Percentiles rank a stretch among this genome's conserved stretches.
Conservation (phyloP, 148 eudicot genomes). For the Amaranthus palmeri region DNA sequence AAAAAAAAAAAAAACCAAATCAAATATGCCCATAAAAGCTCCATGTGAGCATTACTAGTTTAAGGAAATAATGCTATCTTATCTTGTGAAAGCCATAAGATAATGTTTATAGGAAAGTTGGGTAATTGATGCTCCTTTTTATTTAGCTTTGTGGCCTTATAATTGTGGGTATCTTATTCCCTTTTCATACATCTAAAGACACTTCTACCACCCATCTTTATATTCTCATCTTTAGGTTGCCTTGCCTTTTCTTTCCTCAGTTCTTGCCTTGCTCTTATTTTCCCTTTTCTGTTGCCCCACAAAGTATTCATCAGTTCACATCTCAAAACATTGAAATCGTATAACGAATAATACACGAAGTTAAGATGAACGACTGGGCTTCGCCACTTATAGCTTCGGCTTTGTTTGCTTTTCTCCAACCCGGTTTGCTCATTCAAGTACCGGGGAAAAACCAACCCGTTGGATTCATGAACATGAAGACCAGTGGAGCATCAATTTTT, state of each 20-base stretch:
- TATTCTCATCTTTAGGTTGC: not conserved
- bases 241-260: slow-evolving; percentile 2
- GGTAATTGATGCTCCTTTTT: slow-evolving; percentile 16
- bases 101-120: slow-evolving; percentile 22
- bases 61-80: slow-evolving; percentile 5
- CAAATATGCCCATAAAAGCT: not conserved
- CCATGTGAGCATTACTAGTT: slow-evolving; percentile 12
- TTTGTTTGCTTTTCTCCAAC: slow-evolving; percentile 59
- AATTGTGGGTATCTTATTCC: slow-evolving; percentile 27
- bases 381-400: slow-evolving; percentile 74
- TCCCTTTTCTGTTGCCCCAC: not conserved
- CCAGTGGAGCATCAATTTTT: slow-evolving; percentile 49
- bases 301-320: not conserved
- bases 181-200: not conserved
- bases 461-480: slow-evolving; percentile 80
- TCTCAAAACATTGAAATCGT: not conserved
- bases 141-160: slow-evolving; percentile 15
- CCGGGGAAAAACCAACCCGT: slow-evolving; percentile 61
- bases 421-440: slow-evolving; percentile 66
- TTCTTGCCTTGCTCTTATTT: not conserved
- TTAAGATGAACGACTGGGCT: slow-evolving; percentile 67
- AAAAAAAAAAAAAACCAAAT: slow-evolving; percentile 1
- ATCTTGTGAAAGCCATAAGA: slow-evolving; percentile 18
- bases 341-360: not conserved
- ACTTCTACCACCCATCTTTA: slow-evolving; percentile 19